These are phyloP conservation scores for Pseudocercospora crystallina DNA, from an alignment of 2,329 filamentous ascomycete genomes.

Conservation along the genomic window DNA sequence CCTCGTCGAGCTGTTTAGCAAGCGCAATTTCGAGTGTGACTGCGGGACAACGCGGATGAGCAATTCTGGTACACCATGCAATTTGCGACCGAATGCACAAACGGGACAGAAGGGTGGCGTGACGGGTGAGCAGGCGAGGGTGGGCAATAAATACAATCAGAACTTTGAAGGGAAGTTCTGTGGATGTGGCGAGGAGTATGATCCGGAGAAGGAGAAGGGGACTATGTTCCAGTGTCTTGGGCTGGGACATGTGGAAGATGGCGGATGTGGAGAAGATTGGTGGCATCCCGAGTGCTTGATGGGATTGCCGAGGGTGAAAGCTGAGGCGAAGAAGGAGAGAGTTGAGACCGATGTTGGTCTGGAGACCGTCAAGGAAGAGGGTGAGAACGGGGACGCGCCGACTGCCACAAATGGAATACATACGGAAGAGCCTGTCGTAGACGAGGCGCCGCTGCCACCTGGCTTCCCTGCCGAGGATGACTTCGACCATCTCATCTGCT, in stretches of 20 bases:
- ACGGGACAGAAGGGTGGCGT: constrained; percentile 77
- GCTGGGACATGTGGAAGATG: constrained; percentile 73
- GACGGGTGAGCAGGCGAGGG: constrained; percentile 69
- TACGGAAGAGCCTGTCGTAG: constrained; percentile 51
- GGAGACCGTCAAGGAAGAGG: constrained; percentile 32
- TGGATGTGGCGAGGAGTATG: constrained; percentile 82
- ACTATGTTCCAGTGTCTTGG: constrained; percentile 98
- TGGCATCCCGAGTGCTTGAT: constrained; percentile 93
- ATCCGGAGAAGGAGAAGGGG: constrained; percentile 83
- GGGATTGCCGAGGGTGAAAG: constrained; percentile 70
- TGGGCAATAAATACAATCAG: constrained; percentile 86
- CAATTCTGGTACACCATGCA: constrained; percentile 66
- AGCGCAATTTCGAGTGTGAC: constrained; percentile 94
- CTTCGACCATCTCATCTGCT: constrained; percentile 89
- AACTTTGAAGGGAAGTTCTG: constrained; percentile 95
- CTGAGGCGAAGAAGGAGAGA: constrained; percentile 32
- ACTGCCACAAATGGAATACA: constrained; percentile 40
- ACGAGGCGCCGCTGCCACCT: constrained; percentile 68
- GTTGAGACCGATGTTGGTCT: constrained; percentile 21
- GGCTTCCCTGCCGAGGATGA: constrained; percentile 87
- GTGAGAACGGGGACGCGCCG: constrained; percentile 32
- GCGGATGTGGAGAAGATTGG: constrained; percentile 96
- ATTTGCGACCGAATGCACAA: constrained; percentile 67
- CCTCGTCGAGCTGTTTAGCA: constrained; percentile 92
- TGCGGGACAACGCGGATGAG: constrained; percentile 84